These are phyloP conservation scores for Mucor sp. DNA, from an alignment of 371 early-diverging fungal genomes.

Conservation along the genomic window DNA sequence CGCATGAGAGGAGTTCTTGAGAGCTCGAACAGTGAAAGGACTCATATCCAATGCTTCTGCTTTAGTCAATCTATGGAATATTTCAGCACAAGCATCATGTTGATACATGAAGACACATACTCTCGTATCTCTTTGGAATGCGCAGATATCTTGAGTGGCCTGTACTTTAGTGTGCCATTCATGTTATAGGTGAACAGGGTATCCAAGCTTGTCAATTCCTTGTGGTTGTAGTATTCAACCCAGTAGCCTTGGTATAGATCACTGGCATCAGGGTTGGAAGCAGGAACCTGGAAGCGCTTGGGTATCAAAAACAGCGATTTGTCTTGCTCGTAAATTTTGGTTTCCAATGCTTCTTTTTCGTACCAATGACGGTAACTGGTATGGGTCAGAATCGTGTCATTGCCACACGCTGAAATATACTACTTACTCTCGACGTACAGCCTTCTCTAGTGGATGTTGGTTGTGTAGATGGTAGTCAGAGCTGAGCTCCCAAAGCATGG, in stretches of 20 bases:
- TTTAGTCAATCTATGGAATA: conserved; percentile 25
- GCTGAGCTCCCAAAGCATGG: conserved; percentile 82
- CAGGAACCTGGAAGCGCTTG: conserved; percentile 25
- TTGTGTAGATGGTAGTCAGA: conserved; percentile 86
- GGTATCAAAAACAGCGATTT: conserved; percentile 32
- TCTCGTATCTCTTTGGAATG: conserved; percentile 25
- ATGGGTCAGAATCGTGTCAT: background rate
- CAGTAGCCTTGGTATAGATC: conserved; percentile 64
- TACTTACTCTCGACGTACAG: conserved; percentile 51
- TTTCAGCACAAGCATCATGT: background rate
- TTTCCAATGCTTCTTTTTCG: conserved; percentile 44
- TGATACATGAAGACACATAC: conserved; percentile 7
- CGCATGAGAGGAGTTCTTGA: conserved; percentile 1
- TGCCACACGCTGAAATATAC: no score
- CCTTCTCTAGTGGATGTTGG: conserved; percentile 56
- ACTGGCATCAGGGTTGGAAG: conserved; percentile 34
- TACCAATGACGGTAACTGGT: conserved; percentile 69
- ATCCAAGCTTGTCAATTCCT: conserved; percentile 73
- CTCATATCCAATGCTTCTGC: conserved; percentile 47
- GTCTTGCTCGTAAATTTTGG: conserved; percentile 28
- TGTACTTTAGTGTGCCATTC: conserved; percentile 76
- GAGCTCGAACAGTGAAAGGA: conserved; percentile 52
- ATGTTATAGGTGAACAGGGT: conserved; percentile 81
- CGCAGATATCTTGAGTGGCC: conserved; percentile 39
- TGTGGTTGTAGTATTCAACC: conserved; percentile 80